Conservation (phyloP, 192 early-diverging fungal species). For the Coemansia sp. region DNA sequence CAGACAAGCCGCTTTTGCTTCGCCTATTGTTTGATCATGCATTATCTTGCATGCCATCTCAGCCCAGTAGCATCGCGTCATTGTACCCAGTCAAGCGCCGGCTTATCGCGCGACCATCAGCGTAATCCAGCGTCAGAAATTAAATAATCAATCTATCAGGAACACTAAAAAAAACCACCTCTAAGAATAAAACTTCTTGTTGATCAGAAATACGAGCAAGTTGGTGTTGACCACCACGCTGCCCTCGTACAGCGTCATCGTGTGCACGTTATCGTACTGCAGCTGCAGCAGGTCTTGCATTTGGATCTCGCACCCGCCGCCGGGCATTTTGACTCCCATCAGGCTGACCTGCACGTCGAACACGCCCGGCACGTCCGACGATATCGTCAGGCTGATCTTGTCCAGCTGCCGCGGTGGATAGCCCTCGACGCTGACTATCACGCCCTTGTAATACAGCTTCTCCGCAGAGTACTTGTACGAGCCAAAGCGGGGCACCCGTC, state of each 20-base stretch:
- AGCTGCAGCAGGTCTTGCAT: slow-evolving; percentile 92
- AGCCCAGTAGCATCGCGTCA: background rate
- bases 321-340: slow-evolving; percentile 65
- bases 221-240: slow-evolving; percentile 95
- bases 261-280: slow-evolving; percentile 90
- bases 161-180: background rate
- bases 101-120: background rate
- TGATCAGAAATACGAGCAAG: slow-evolving; percentile 90
- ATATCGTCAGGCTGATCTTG: slow-evolving; percentile 85
- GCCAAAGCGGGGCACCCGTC: slow-evolving; percentile 90
- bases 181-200: slow-evolving; percentile 84
- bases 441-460: slow-evolving; percentile 88
- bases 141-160: background rate
- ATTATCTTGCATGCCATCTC: background rate
- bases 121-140: background rate
- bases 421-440: slow-evolving; percentile 82
- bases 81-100: background rate
- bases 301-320: slow-evolving; percentile 73
- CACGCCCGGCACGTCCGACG: slow-evolving; percentile 87
- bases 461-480: slow-evolving; percentile 98
- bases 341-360: slow-evolving; percentile 86
- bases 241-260: slow-evolving; percentile 90
- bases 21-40: background rate
- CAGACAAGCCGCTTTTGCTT: slow-evolving; percentile 1
- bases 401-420: slow-evolving; percentile 83